phyloP scores from a whole-genome alignment of 805 yeast genomes.

The Myxozyma nipponensis region DNA sequence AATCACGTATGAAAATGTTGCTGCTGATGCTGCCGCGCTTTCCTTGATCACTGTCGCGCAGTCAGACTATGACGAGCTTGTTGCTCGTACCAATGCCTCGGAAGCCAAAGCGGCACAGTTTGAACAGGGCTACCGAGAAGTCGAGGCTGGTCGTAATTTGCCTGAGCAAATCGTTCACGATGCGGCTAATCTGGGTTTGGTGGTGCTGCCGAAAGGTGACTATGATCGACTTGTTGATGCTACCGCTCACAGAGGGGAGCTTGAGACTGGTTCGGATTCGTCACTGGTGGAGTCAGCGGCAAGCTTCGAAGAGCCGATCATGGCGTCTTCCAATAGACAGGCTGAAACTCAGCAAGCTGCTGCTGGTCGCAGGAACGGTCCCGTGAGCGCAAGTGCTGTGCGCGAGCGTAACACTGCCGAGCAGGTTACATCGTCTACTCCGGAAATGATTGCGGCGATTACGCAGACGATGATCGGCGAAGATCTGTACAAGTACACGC shows the following conservation, averaged over 20 bases:
- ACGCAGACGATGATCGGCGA: slow-evolving; percentile 95
- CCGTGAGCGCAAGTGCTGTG: neutral
- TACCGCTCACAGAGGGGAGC: neutral
- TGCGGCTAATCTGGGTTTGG: neutral
- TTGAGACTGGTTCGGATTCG: neutral
- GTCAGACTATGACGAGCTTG: neutral
- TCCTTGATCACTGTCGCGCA: neutral
- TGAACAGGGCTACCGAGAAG: neutral
- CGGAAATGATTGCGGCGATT: slow-evolving; percentile 74
- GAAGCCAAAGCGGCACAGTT: neutral
- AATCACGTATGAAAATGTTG: neutral
- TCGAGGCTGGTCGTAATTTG: neutral
- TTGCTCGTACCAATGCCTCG: neutral
- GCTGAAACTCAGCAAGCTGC: neutral
- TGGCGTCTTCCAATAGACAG: neutral
- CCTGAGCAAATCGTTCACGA: neutral
- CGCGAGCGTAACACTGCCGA: neutral
- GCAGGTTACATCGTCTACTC: slow-evolving; percentile 33
- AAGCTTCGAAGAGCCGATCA: neutral
- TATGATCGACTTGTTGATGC: slow-evolving; percentile 19
- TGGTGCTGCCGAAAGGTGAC: slow-evolving; percentile 17
- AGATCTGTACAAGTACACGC: slow-evolving; percentile 76
- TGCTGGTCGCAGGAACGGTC: neutral
- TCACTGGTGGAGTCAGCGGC: neutral
- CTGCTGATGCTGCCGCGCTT: neutral